Evolutionary conservation across 2,329 filamentous ascomycete genomes (phyloP), one percentile per base, ranked within the genome.

Genomic region (Diaporthe humulicola): DNA sequence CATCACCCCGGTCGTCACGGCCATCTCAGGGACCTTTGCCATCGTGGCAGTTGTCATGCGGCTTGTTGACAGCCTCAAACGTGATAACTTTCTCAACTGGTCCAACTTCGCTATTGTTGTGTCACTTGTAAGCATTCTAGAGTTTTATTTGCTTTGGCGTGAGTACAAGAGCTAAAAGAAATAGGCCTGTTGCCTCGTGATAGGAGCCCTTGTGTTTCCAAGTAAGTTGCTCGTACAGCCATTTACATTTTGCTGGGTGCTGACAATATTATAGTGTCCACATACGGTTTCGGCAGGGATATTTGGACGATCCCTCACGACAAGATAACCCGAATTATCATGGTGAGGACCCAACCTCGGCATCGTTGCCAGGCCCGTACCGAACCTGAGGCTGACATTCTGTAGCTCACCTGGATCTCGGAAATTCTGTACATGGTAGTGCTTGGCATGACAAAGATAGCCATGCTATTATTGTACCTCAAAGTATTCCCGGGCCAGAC

Each of bases 351-450:
- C 15, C 30, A n/a, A n/a, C n/a, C n/a, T n/a, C n/a, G n/a, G n/a
- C 64, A 52, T 52, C 28, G 14, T 38, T 52, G 30, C 22, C 33
- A 25, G 15, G 28, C n/a, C 28, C 30, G 5, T 52, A 25, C 33
- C 45, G n/a, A 38, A 30, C 30, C 28, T 28, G 30, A 52, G 30
- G 45, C 64, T 67, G 64, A 67, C 64, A 40, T 33, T 38, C 45
- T 50, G 33, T 33, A 67, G 64, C n/a, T 67, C 64, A 67, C 45
- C 48, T 67, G 64, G 64, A 10, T 52, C 64, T 52, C 64, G 19
- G 64, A 67, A 3, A 38, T 67, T 3, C 14, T 67, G 14, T 67
- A 67, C 45, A 67, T 67, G 64, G n/a, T 67, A 40, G 45, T 25
- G 12, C 30, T 25, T 17, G 45, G 64, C 33, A 6, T 48, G 15